A percentile compares a stretch with the other conserved stretches of the same genome.
phyloP scores from a whole-genome alignment of 108 stramenopile species.

The Nannochloropsis salina region DNA sequence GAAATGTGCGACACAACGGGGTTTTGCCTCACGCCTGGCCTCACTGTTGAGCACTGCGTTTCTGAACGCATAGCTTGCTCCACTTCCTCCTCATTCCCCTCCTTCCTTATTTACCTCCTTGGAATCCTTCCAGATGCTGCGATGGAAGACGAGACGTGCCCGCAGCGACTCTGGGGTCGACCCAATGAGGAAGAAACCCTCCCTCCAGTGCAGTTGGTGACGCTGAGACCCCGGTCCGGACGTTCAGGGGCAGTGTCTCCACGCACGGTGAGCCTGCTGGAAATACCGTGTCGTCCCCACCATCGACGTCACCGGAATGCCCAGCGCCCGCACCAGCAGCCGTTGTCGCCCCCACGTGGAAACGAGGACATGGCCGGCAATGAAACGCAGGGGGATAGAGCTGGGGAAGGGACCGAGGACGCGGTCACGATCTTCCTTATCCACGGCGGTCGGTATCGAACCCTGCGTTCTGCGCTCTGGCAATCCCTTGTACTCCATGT shows the following conservation, averaged over 20 bases:
- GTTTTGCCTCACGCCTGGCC: too few species aligned
- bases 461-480: too few species aligned
- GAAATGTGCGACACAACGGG: too few species aligned
- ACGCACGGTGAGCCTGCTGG: background rate
- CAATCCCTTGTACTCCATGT: background rate
- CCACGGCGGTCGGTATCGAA: background rate
- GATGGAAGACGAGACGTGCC: background rate
- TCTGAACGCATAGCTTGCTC: too few species aligned
- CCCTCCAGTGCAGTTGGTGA: background rate
- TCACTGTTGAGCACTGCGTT: too few species aligned
- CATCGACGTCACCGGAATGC: too few species aligned
- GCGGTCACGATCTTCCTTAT: background rate
- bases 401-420: background rate
- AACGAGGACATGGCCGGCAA: background rate
- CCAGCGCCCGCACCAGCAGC: background rate
- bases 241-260: background rate
- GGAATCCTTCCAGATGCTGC: background rate
- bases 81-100: too few species aligned
- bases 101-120: too few species aligned
- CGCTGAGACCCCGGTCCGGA: background rate
- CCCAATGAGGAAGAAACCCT: background rate
- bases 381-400: background rate
- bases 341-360: background rate
- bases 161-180: background rate
- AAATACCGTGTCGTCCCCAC: background rate